Conservation (phyloP, 2,329 filamentous ascomycete genomes). For the Pochonia chlamydosporia region DNA sequence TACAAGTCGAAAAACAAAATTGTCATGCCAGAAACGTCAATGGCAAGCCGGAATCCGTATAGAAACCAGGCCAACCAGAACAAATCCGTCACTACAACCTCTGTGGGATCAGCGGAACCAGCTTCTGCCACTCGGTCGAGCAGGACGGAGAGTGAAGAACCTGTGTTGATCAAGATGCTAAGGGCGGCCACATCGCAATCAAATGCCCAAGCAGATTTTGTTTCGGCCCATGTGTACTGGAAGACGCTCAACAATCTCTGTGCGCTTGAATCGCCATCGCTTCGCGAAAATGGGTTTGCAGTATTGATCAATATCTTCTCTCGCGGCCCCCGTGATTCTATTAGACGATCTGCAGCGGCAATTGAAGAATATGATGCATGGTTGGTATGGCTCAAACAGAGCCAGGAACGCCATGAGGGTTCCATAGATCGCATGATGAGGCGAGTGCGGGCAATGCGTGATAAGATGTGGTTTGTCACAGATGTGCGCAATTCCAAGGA, state of each 20-base stretch:
- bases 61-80: slow-evolving; percentile 27
- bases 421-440: slow-evolving; percentile 70
- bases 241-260: slow-evolving; percentile 72
- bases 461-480: slow-evolving; percentile 99
- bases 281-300: slow-evolving; percentile 64
- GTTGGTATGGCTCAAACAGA: slow-evolving; percentile 79
- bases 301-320: slow-evolving; percentile 70
- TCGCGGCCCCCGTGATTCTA: slow-evolving; percentile 62
- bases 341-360: slow-evolving; percentile 62
- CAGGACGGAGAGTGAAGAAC: slow-evolving; percentile 34
- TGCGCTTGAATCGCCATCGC: slow-evolving; percentile 51
- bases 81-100: slow-evolving; percentile 4
- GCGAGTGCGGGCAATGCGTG: slow-evolving; percentile 67
- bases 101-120: slow-evolving; percentile 10
- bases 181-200: slow-evolving; percentile 72
- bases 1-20: slow-evolving; percentile 56
- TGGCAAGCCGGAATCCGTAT: slow-evolving; percentile 55
- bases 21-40: slow-evolving; percentile 43
- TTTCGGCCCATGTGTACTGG: slow-evolving; percentile 80
- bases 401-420: slow-evolving; percentile 70
- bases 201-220: slow-evolving; percentile 73
- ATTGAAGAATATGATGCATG: slow-evolving; percentile 76
- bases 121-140: not conserved
- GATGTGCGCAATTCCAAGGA: slow-evolving; percentile 85
- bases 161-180: slow-evolving; percentile 65